These are phyloP conservation scores for Phytophthora pinifolia DNA, from an alignment of 352 stramenopile species.

Conservation along the genomic window DNA sequence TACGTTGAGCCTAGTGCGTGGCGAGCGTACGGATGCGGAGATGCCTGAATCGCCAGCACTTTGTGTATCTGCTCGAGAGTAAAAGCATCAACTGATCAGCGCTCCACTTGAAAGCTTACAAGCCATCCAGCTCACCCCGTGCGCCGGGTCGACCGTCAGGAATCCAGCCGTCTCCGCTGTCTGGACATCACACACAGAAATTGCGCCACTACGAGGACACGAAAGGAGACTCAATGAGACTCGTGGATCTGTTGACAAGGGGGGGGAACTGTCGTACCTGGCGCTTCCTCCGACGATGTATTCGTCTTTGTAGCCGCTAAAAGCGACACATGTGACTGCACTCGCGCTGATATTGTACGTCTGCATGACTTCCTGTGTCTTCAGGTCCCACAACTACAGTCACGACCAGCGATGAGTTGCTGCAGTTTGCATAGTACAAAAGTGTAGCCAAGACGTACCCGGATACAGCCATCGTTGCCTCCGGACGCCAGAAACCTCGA, in stretches of 20 bases:
- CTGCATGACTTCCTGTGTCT: constrained; percentile 72
- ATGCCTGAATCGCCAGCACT: constrained; percentile 56
- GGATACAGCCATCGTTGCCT: constrained; percentile 55
- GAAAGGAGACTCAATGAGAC: neutral
- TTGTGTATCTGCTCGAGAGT: constrained; percentile 37
- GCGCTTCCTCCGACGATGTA: constrained; percentile 67
- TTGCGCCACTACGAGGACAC: constrained; percentile 40
- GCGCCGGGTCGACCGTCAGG: constrained; percentile 45
- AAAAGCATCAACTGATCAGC: too few species aligned
- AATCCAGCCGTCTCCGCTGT: constrained; percentile 50
- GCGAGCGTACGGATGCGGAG: constrained; percentile 60
- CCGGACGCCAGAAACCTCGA: constrained; percentile 69
- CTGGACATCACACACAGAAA: constrained; percentile 67
- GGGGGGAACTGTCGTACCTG: constrained; percentile 29
- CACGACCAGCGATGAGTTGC: neutral
- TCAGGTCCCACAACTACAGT: constrained; percentile 67
- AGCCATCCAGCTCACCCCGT: constrained; percentile 27
- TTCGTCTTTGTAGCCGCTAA: constrained; percentile 77
- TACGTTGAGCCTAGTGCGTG: constrained; percentile 61
- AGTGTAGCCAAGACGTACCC: constrained; percentile 22
- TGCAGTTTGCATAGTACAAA: neutral
- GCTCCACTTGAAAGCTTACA: neutral
- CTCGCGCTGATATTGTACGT: constrained; percentile 64
- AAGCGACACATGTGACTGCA: constrained; percentile 59
- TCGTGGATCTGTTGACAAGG: neutral